Base-by-base conservation (phyloP, 768 basidiomycete species). In the Tricholoma terreum region DNA sequence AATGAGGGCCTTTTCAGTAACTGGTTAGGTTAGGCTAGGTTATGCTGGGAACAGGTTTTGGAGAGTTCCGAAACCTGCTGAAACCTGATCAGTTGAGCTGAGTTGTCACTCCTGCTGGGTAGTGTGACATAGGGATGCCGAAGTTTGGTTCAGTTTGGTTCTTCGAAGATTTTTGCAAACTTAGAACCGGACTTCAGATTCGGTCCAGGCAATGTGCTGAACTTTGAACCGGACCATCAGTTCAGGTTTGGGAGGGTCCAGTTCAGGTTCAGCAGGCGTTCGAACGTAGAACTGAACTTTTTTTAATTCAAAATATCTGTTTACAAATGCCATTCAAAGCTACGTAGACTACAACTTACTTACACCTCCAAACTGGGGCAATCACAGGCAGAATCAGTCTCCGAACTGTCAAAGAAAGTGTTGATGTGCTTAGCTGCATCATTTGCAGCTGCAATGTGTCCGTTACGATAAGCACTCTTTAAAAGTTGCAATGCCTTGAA, bases 401-500 rank as follows among this genome's bases (percentile, higher is more conserved):
- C 48, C 50, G 50, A 65, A 61, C 56, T 27, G 40, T 19, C 55
- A 59, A 48, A 48, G 46, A 48, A 48, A 14, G n/a, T 15, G 46
- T 30, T 10, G 12, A 48, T 12, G 34, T 55, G 43, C 36, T 19
- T 49, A 33, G 27, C 15, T 11, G 40, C 57, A 30, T 60, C 54
- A 33, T 52, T 35, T n/a, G 14, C 46, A 27, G 57, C 62, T 17
- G 17, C 34, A 46, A 63, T 57, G 21, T 51, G 33, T 30, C 60
- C 55, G 45, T 63, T 50, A 31, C 33, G 45, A 45, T 63, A 63
- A 9, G 36, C 59, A 57, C 42, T 61, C 36, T 61, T 63, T 30
- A 63, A 45, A 10, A 63, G 45, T 24, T 61, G 62, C 11, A 63
- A 55, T 14, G 54, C 60, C 46, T 58, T 43, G 24, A 63, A 61